These are phyloP conservation scores for Dissophora ornata DNA, from an alignment of 192 early-diverging fungal species.

Conservation along the genomic window DNA sequence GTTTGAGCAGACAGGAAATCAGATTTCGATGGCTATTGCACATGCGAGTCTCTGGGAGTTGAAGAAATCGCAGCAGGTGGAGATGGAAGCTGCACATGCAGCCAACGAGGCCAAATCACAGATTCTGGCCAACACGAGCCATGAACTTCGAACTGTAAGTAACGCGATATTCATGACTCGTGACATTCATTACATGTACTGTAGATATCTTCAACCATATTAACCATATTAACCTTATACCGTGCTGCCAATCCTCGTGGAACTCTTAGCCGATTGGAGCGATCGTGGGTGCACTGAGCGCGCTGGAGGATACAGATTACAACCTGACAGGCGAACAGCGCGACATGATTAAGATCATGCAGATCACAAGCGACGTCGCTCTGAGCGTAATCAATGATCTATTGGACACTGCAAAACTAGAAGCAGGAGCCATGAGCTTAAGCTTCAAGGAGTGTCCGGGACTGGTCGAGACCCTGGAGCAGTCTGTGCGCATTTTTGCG, in stretches of 20 bases:
- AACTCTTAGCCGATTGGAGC: conserved; percentile 57
- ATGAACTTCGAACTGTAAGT: conserved; percentile 49
- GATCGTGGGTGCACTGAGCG: conserved; percentile 55
- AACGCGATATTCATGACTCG: too few species aligned
- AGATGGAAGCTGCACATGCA: conserved; percentile 56
- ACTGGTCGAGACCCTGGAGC: conserved; percentile 53
- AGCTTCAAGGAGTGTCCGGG: conserved; percentile 54
- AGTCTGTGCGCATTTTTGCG: conserved; percentile 54
- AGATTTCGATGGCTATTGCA: conserved; percentile 56
- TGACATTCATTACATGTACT: too few species aligned
- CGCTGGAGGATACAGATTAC: conserved; percentile 50
- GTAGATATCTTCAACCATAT: too few species aligned
- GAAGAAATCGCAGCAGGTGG: conserved; percentile 53
- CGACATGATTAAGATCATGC: conserved; percentile 59
- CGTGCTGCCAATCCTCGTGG: too few species aligned
- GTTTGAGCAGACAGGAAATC: conserved; percentile 56
- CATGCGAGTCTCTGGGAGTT: conserved; percentile 52
- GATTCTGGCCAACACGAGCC: conserved; percentile 57
- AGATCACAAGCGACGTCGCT: conserved; percentile 54
- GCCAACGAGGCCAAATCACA: conserved; percentile 56
- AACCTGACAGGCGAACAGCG: conserved; percentile 53
- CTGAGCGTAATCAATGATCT: conserved; percentile 56
- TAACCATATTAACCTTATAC: too few species aligned
- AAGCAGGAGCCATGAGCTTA: conserved; percentile 56
- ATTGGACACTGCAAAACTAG: conserved; percentile 54